These are phyloP conservation scores for Chlorophyllum brunneum DNA, from an alignment of 768 basidiomycete genomes.

Conservation along the genomic window DNA sequence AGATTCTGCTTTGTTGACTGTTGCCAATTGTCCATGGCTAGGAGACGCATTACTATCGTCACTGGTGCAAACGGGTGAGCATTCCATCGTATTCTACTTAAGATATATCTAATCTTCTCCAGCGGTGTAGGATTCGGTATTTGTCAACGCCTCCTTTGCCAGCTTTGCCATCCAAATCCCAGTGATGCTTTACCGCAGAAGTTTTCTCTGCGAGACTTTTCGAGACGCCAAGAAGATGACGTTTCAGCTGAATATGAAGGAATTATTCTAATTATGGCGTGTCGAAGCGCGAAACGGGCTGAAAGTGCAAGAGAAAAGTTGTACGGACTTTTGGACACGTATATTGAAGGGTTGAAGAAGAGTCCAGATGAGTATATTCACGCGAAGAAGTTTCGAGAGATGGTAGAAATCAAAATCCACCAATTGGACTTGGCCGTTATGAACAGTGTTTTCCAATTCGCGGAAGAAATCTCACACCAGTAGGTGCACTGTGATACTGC, in stretches of 20 bases:
- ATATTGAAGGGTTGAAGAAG: conserved; percentile 36
- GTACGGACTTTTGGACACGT: conserved; percentile 47
- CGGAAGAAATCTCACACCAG: conserved; percentile 49
- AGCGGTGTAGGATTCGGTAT: conserved; percentile 86
- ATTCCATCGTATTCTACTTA: background rate
- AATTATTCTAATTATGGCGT: conserved; percentile 77
- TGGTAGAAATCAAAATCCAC: conserved; percentile 57
- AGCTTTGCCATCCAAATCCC: conserved; percentile 50
- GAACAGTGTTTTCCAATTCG: conserved; percentile 59
- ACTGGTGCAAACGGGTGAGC: conserved; percentile 69
- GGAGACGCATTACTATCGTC: conserved; percentile 52
- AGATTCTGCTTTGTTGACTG: conserved; percentile 5
- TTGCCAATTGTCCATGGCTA: conserved; percentile 25
- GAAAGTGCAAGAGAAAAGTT: conserved; percentile 57
- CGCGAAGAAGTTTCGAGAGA: conserved; percentile 53
- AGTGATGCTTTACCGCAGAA: conserved; percentile 47
- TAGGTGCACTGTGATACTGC: conserved; percentile 28
- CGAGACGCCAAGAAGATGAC: conserved; percentile 20
- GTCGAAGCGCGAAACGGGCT: conserved; percentile 63
- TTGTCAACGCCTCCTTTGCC: conserved; percentile 71
- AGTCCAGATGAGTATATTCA: conserved; percentile 43
- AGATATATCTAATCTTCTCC: conserved; percentile 6
- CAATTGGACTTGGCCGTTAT: conserved; percentile 62
- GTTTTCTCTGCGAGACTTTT: conserved; percentile 22
- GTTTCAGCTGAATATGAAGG: conserved; percentile 36